Base-by-base conservation (phyloP, 768 basidiomycete species). In the Cantharellus cinnabarinus region DNA sequence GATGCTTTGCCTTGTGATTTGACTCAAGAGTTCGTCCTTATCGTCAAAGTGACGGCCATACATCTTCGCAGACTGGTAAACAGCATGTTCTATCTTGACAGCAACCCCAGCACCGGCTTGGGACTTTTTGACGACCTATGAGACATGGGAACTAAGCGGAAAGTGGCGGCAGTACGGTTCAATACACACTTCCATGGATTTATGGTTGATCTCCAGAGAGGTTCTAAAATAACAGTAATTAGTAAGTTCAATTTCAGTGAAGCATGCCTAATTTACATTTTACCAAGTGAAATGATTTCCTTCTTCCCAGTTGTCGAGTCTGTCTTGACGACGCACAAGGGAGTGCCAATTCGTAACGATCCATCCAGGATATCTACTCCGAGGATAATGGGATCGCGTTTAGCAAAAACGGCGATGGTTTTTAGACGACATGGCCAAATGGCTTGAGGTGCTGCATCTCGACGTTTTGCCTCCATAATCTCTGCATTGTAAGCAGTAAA, bases 361-460 rank as follows among this genome's bases (percentile, higher is more conserved):
- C 94, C 94, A 62, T 98, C 94, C 54, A 94, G 75, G 65, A 99
- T 93, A 69, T 98, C 94, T 41, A 93, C 89, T 64, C 94, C 94
- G 56, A 98, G 73, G 62, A 98, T 94, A 67, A 98, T 95, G 2
- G 94, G 95, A 71, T 98, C 95, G 52, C 95, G 83, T 71, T 93
- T 91, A 71, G 86, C 86, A 70, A 98, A 99, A 15, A 81, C 84
- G n/a, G 88, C 85, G 62, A 99, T 87, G 62, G 74, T 85, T 74
- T 88, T 91, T 66, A 99, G 77, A 56, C 89, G 78, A 68, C 90
- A 94, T 3, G 95, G 95, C 91, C 91, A 98, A 29, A 97, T 83
- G 34, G 95, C 95, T 67, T 87, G 85, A 5, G 89, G 90, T 0
- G 93, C 89, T 2, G 93, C 89, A 67, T 91, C 93, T 64, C 74